Base-by-base conservation (phyloP, 148 eudicot genomes). In the Diospyros kaki region DNA sequence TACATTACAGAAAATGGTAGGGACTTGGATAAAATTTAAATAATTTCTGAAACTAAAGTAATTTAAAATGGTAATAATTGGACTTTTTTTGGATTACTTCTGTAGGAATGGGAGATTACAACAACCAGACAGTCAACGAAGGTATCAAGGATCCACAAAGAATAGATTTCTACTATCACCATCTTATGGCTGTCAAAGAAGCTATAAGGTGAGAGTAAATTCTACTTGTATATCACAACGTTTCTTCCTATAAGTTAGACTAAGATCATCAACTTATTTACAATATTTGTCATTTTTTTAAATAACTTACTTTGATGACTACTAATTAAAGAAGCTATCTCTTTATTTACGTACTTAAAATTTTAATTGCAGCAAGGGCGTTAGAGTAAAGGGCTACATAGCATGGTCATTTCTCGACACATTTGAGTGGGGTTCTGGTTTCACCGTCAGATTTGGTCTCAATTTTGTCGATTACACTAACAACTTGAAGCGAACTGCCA, bases 381-480 rank as follows among this genome's bases (percentile, higher is more conserved):
- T 28, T 28, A 28, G 93, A 66, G 94, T 95, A 64, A 81, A 88
- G 62, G 99, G 99, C 2, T 95, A 95, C 61, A 92, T 93, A 76
- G 97, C 82, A 39, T 95, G 97, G 99, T 95, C 99, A 51, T 55
- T 95, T n/a, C 63, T 95, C 66, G 99, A 95, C 78, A 92, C 93
- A 45, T 95, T 97, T 96, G 97, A 95, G 78, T 95, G 99, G 99
- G 85, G 82, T 68, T 91, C 86, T 6, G 99, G 99, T 43, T 92
- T 77, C 68, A 83, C 84, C 64, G 82, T 90, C 1, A 83, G 97
- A 42, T 95, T 95, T 73, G 99, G 99, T 15, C 88, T 95, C 17
- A 83, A 92, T 71, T 95, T 79, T 74, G 94, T 95, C 1, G 99
- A 93, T 78, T 88, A 78, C 75, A 81, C 78, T 0, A 81, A 95